A percentile compares a stretch with the other conserved stretches of the same genome.
These are phyloP conservation scores for Hymenoscyphus salicellus DNA, from an alignment of 2,329 filamentous ascomycete species.

Conservation along the genomic window DNA sequence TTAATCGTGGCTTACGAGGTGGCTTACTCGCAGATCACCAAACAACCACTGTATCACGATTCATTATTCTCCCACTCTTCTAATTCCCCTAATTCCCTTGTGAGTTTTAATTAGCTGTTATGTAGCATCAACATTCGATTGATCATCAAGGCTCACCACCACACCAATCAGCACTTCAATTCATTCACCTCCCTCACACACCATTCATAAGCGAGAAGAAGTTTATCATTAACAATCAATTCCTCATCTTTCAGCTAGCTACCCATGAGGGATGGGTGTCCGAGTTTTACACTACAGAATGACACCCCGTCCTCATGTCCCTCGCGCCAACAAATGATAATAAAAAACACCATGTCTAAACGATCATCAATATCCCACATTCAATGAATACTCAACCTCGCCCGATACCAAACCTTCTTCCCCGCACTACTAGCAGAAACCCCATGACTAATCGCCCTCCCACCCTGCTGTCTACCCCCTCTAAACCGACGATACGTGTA, in stretches of 20 bases:
- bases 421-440: constrained; percentile 9
- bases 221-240: background rate
- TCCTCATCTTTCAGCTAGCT: no score
- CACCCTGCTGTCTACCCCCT: constrained; percentile 13
- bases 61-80: no score
- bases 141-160: no score
- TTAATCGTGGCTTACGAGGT: no score
- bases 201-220: background rate
- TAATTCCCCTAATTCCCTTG: no score
- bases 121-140: no score
- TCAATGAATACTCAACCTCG: constrained; percentile 35
- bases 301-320: constrained; percentile 5
- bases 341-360: background rate
- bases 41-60: no score
- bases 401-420: constrained; percentile 32
- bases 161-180: background rate
- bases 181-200: background rate
- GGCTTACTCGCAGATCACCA: no score
- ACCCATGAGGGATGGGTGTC: constrained; percentile 7
- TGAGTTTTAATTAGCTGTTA: no score
- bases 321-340: background rate
- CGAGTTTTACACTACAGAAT: constrained; percentile 27
- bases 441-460: constrained; percentile 10
- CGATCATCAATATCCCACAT: background rate
- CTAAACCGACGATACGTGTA: constrained; percentile 73